Conservation (phyloP, 768 basidiomycete species). For the Mrakia gelida region DNA sequence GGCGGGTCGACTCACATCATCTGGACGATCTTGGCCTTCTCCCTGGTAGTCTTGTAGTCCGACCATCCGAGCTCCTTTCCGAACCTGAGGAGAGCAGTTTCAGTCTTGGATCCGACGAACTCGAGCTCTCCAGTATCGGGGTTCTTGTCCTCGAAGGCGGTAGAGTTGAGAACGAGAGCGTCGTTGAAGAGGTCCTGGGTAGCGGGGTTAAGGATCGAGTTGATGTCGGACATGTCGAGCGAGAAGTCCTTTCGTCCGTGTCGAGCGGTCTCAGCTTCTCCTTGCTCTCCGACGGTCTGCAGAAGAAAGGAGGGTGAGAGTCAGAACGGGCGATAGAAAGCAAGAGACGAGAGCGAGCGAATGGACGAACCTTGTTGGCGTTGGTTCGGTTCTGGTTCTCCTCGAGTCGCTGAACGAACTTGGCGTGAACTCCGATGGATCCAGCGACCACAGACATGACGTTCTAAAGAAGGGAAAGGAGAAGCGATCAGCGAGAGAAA, state of each 20-base stretch:
- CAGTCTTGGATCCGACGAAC: slow-evolving; percentile 92
- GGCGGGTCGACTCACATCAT: slow-evolving; percentile 53
- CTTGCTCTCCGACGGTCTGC: slow-evolving; percentile 17
- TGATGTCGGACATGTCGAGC: slow-evolving; percentile 70
- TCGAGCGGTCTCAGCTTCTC: slow-evolving; percentile 47
- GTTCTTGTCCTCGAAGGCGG: slow-evolving; percentile 78
- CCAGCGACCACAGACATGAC: slow-evolving; percentile 94
- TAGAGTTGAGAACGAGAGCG: slow-evolving; percentile 85
- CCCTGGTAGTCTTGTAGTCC: slow-evolving; percentile 64
- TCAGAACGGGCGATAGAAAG: slow-evolving; percentile 9
- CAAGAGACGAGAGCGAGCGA: neutral
- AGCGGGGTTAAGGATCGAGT: slow-evolving; percentile 57
- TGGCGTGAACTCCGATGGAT: slow-evolving; percentile 86
- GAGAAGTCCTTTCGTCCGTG: slow-evolving; percentile 64
- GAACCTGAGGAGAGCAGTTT: slow-evolving; percentile 82
- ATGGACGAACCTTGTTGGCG: slow-evolving; percentile 53
- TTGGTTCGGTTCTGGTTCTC: slow-evolving; percentile 70
- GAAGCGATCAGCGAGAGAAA: neutral
- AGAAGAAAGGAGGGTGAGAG: slow-evolving; percentile 28
- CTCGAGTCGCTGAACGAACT: slow-evolving; percentile 76
- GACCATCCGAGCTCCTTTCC: slow-evolving; percentile 75
- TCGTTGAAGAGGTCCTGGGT: slow-evolving; percentile 70
- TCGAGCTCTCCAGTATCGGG: slow-evolving; percentile 54
- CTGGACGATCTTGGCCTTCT: slow-evolving; percentile 57
- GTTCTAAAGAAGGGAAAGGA: slow-evolving; percentile 55